These are phyloP conservation scores for Microstegium vimineum DNA, from an alignment of 176 grass and related monocot species.

Conservation along the genomic window DNA sequence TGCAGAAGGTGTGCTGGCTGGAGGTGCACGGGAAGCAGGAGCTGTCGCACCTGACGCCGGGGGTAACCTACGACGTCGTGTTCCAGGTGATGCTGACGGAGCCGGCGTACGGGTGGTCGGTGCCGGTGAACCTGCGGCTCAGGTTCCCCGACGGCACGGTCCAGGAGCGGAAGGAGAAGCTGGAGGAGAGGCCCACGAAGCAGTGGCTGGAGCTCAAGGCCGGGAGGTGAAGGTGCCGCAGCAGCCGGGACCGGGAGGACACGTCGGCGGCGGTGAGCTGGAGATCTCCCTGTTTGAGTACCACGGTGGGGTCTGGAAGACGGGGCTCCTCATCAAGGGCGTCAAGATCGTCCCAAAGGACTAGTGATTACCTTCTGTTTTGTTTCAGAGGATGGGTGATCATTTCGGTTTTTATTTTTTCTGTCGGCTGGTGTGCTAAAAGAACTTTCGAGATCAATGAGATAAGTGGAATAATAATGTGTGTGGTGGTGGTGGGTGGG, in stretches of 20 bases:
- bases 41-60: conserved; percentile 43
- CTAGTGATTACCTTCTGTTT: too few species aligned
- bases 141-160: conserved; percentile 43
- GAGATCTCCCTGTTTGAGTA: conserved; percentile 54
- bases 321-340: conserved; percentile 44
- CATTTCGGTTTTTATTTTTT: too few species aligned
- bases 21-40: conserved; percentile 48
- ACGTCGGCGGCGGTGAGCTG: not conserved
- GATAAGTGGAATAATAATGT: too few species aligned
- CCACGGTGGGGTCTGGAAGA: conserved; percentile 39
- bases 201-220: conserved; percentile 39
- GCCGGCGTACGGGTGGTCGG: conserved; percentile 7
- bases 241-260: conserved; percentile 7
- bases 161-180: conserved; percentile 31
- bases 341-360: conserved; percentile 36
- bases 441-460: too few species aligned
- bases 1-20: conserved; percentile 52
- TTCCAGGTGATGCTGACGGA: conserved; percentile 34
- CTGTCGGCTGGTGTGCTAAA: too few species aligned
- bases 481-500: too few species aligned
- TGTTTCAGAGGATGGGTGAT: too few species aligned
- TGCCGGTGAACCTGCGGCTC: conserved; percentile 39
- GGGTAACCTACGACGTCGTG: conserved; percentile 23
- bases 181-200: conserved; percentile 32
- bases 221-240: conserved; percentile 2